A percentile compares a stretch with the other conserved stretches of the same genome.
phyloP scores from a whole-genome alignment of 108 stramenopile species.

The Ochromonas danica region DNA sequence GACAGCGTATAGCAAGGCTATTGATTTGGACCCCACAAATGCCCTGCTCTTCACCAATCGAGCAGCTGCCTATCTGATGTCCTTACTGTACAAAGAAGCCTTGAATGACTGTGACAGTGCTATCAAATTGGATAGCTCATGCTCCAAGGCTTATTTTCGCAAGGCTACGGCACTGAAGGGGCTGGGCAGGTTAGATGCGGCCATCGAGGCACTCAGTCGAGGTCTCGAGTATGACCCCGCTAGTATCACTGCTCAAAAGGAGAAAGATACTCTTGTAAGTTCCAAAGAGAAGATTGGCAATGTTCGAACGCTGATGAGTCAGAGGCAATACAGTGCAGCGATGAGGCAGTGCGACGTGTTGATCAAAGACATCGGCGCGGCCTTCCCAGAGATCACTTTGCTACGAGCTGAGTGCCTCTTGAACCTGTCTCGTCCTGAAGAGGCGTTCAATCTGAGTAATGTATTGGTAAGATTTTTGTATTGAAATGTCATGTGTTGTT shows the following conservation, averaged over 20 bases:
- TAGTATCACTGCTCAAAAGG: background rate
- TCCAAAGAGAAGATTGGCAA: background rate
- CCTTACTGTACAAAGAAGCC: slow-evolving; percentile 4
- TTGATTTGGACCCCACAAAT: background rate
- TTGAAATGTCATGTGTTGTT: too few species aligned
- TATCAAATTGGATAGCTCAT: slow-evolving; percentile 1
- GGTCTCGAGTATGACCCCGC: slow-evolving; percentile 3
- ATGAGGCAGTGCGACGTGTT: background rate
- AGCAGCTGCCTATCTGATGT: slow-evolving; percentile 33
- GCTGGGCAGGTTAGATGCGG: slow-evolving; percentile 28
- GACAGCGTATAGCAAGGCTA: slow-evolving; percentile 17
- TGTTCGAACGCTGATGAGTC: background rate
- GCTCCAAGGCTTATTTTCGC: slow-evolving; percentile 29
- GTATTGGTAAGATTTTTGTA: background rate
- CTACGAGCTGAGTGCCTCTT: background rate
- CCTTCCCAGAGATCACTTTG: background rate
- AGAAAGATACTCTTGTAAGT: background rate
- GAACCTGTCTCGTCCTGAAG: background rate
- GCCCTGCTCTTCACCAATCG: slow-evolving; percentile 17
- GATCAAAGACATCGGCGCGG: background rate
- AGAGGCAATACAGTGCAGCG: background rate
- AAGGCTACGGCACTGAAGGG: slow-evolving; percentile 26
- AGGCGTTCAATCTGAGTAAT: slow-evolving; percentile 23
- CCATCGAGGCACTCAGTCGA: background rate
- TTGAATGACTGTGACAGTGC: slow-evolving; percentile 11